A percentile compares a stretch with the other conserved stretches of the same genome.
Evolutionary conservation across 345 rosid genomes (phyloP).

Genomic region (Eucalyptus cladocalyx): DNA sequence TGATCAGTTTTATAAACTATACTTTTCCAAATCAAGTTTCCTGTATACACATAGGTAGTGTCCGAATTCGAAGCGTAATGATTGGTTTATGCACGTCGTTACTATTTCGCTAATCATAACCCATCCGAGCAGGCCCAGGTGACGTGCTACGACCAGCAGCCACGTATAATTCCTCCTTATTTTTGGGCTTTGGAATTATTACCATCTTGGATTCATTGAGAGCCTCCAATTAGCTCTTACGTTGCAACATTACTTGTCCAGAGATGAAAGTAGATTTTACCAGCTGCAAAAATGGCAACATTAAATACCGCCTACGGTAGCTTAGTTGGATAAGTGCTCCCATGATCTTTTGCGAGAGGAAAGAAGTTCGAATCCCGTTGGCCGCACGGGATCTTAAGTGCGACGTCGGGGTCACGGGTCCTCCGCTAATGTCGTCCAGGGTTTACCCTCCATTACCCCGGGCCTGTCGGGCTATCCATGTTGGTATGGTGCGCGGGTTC

Average conservation of each 20-base stretch:
- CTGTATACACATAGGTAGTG: neutral
- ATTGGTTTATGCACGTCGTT: neutral
- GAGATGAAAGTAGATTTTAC: neutral
- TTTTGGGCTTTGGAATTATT: neutral
- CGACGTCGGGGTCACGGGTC: no score
- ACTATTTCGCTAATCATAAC: neutral
- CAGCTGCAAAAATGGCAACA: neutral
- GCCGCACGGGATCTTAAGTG: no score
- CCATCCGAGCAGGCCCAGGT: neutral
- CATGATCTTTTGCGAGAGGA: no score
- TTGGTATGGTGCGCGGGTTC: no score
- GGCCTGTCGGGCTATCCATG: no score
- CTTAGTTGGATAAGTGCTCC: no score
- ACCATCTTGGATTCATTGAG: neutral
- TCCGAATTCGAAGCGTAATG: neutral
- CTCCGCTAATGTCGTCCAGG: no score
- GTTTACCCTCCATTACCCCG: no score
- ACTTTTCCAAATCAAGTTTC: neutral
- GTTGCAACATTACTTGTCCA: neutral
- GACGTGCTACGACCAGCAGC: neutral
- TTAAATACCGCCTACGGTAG: no score
- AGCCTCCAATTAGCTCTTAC: neutral
- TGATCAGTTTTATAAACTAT: neutral
- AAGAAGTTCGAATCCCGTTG: no score
- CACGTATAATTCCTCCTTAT: neutral